Evolutionary conservation across 371 early-diverging fungal genomes (phyloP).

Genomic region (Mucor plumbeus): DNA sequence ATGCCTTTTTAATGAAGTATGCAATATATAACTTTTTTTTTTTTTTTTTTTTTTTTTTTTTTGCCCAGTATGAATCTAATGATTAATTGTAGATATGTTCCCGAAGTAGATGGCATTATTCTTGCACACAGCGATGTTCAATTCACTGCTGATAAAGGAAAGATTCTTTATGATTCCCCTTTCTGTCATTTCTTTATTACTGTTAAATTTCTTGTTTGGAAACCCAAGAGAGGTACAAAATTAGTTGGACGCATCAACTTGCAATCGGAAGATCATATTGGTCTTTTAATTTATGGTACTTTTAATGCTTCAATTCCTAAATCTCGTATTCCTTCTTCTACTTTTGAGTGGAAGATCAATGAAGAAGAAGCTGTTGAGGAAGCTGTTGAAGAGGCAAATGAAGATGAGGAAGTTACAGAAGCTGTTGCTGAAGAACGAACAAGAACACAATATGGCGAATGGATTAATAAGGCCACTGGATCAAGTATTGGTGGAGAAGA

Average conservation of each 20-base stretch:
- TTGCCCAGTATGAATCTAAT: not conserved
- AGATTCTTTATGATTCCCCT: constrained; percentile 86
- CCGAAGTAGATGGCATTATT: constrained; percentile 88
- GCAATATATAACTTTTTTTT: not conserved
- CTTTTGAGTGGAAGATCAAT: constrained; percentile 72
- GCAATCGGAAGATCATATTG: constrained; percentile 95
- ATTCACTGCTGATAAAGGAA: constrained; percentile 62
- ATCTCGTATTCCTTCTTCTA: constrained; percentile 75
- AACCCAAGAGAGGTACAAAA: constrained; percentile 73
- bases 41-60: too few species aligned
- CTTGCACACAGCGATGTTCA: constrained; percentile 78
- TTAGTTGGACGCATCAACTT: constrained; percentile 91
- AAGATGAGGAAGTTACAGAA: constrained; percentile 26
- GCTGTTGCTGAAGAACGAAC: constrained; percentile 32
- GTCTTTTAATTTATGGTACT: constrained; percentile 88
- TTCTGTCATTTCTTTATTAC: constrained; percentile 79
- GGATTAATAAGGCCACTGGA: constrained; percentile 61
- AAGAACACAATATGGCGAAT: constrained; percentile 62
- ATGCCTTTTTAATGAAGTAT: constrained; percentile 87
- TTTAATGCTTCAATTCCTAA: constrained; percentile 95
- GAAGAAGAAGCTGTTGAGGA: constrained; percentile 42
- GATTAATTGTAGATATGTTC: constrained; percentile 67
- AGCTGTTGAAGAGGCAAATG: constrained; percentile 36
- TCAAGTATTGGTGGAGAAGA: constrained; percentile 61
- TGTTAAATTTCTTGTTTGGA: constrained; percentile 80